phyloP scores from a whole-genome alignment of 495 filamentous ascomycete species.

The Xylaria longipes region DNA sequence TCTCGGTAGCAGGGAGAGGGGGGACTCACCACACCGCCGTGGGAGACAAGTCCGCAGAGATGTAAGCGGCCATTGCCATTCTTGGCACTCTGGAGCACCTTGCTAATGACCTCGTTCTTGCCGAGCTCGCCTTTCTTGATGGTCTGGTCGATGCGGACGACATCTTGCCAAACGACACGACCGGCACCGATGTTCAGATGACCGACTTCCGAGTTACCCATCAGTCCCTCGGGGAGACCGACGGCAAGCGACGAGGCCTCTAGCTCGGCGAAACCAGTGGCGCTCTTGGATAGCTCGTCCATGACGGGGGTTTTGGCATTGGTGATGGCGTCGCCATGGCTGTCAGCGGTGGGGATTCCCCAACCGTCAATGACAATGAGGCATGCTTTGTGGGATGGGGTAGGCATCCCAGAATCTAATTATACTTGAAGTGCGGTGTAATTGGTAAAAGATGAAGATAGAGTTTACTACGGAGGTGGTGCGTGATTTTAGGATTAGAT shows the following conservation, averaged over 20 bases:
- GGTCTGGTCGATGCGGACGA: constrained; percentile 94
- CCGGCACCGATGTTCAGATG: constrained; percentile 99
- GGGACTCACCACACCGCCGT: constrained; percentile 81
- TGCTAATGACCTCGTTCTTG: constrained; percentile 77
- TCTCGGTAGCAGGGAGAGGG: background rate
- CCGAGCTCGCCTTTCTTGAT: constrained; percentile 87
- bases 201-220: constrained; percentile 98
- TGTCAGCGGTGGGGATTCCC: constrained; percentile 83
- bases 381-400: constrained; percentile 89
- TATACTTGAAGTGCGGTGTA: constrained; percentile 36
- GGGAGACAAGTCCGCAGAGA: constrained; percentile 85
- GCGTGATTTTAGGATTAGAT: constrained; percentile 32
- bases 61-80: constrained; percentile 90
- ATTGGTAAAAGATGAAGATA: constrained; percentile 29
- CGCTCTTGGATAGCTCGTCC: constrained; percentile 78
- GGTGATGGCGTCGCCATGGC: constrained; percentile 92
- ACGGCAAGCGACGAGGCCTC: constrained; percentile 96
- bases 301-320: constrained; percentile 90
- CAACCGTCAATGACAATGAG: constrained; percentile 99
- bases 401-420: constrained; percentile 62
- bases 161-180: constrained; percentile 98
- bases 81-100: constrained; percentile 81
- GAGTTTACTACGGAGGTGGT: constrained; percentile 22
- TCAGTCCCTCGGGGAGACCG: constrained; percentile 92
- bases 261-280: constrained; percentile 83